Base-by-base conservation (phyloP, 345 rosid species). In the Noccaea bulbosa region DNA sequence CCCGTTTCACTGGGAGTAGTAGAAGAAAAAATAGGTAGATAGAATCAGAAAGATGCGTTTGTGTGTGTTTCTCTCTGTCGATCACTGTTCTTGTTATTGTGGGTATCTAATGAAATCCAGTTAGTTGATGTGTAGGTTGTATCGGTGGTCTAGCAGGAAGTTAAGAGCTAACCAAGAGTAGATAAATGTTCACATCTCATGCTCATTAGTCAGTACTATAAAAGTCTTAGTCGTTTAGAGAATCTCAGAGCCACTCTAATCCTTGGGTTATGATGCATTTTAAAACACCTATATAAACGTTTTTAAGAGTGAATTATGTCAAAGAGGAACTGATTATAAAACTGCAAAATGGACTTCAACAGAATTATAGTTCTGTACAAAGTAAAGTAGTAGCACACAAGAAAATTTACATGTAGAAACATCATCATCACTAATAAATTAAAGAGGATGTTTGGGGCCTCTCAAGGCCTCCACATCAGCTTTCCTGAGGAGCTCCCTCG, bases 1-100 rank as follows among this genome's bases (percentile, higher is more conserved):
- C 78, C 92, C 92, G 49, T 83, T 88, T 76, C 87, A 75, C 15
- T 88, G 95, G 94, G 83, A 84, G 75, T 80, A 77, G 71, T 33
- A 30, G 44, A 24, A 53, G 11, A 14, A 41, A 11, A 55, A 58
- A 67, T 70, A 51, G 69, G n/a, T 67, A 74, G 73, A 34, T 50
- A 20, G 61, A 62, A 60, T 61, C 61, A 51, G 30, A 56, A 69
- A 44, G 58, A 64, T 55, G 14, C 44, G 8, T 59, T 3, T 64
- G 32, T 45, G 41, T 39, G 8, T 62, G 40, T 44, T 27, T 15
- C 20, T 56, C 62, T 56, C 20, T 71, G 6, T 54, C 11, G n/a
- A 1, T 51, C 46, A 54, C 35, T 54, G 34, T 32, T 48, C 16
- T 44, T 72, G 40, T 33, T 62, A 35, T 22, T 54, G 62, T 63